Base-by-base conservation (phyloP, 2,329 filamentous ascomycete species). In the Trichothecium sympodiale region DNA sequence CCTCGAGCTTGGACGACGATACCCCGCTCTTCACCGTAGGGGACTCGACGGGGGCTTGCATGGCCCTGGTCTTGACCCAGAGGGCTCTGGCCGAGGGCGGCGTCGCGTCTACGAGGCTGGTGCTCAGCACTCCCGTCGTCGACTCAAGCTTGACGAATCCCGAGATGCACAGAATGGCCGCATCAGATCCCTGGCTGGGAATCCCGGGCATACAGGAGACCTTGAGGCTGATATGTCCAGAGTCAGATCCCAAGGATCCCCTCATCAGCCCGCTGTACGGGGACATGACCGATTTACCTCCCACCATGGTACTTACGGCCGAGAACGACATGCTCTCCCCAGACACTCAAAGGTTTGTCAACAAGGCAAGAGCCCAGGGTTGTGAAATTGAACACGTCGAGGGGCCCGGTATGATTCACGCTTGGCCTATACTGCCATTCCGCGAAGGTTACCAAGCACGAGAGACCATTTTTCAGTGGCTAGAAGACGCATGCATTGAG, bases 371-470 rank as follows among this genome's bases (percentile, higher is more conserved):
- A 38, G 45, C 46, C 7, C 38, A 45, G 9, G 51, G 50, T 4
- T 38, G 46, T 10, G 42, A 52, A 27, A 47, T 49, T 16, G 51
- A 51, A 25, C 33, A 53, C 8, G 42, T 55, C 4, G 29, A 47
- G 12, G 53, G 54, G 12, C 45, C 49, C 40, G 51, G 49, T 5
- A 49, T 57, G 54, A 43, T 55, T 33, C 54, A 57, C 25, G 51
- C 51, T 8, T 57, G 54, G 53, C 51, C 51, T 5, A 16, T 56
- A 25, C 28, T 56, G 4, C 45, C 51, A 7, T 44, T 53, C 4
- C 44, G 46, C 17, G 54, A 57, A 38, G 51, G 45, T 4, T 41
- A 37, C 13, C 36, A 43, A 18, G 51, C 53, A 1, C 34, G 51
- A 16, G 44, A 52, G 5, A 45, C 38, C 36, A 50, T 56, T 26